Evolutionary conservation across 2,329 filamentous ascomycete genomes (phyloP).

Genomic region (Cordyceps fumosorosea): DNA sequence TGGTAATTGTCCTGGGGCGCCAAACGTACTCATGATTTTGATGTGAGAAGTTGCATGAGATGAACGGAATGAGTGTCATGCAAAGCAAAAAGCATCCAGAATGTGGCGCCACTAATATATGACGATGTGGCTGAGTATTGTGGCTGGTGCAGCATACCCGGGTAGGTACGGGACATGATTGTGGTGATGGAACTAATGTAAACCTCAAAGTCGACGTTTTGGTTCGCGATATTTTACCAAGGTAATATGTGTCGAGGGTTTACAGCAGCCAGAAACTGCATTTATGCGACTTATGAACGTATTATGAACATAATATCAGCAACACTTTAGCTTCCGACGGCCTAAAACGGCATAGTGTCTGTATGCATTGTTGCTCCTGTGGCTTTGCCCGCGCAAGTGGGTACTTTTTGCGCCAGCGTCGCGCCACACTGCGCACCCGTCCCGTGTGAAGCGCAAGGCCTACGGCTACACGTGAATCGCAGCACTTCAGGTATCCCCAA

Average conservation of each 20-base stretch:
- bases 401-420: neutral
- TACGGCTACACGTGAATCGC: conserved; percentile 12
- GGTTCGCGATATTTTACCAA: neutral
- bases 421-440: neutral
- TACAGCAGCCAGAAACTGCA: neutral
- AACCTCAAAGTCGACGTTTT: neutral
- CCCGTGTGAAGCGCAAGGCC: conserved; percentile 1
- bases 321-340: neutral
- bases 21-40: conserved; percentile 55
- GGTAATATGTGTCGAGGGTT: neutral
- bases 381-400: conserved; percentile 8
- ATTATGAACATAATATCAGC: too few relatives aligned
- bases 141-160: neutral
- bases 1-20: conserved; percentile 61
- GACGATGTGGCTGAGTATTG: neutral
- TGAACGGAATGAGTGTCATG: neutral
- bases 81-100: neutral
- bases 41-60: neutral
- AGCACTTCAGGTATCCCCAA: conserved; percentile 4
- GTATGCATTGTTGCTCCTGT: neutral
- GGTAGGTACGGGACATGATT: neutral
- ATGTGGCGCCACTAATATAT: conserved; percentile 4
- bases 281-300: neutral
- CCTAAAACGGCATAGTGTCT: conserved; percentile 1
- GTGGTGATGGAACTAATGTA: neutral